A percentile compares a stretch with the other conserved stretches of the same genome.
phyloP scores from a whole-genome alignment of 768 basidiomycete species.

The Mrakia frigida region DNA sequence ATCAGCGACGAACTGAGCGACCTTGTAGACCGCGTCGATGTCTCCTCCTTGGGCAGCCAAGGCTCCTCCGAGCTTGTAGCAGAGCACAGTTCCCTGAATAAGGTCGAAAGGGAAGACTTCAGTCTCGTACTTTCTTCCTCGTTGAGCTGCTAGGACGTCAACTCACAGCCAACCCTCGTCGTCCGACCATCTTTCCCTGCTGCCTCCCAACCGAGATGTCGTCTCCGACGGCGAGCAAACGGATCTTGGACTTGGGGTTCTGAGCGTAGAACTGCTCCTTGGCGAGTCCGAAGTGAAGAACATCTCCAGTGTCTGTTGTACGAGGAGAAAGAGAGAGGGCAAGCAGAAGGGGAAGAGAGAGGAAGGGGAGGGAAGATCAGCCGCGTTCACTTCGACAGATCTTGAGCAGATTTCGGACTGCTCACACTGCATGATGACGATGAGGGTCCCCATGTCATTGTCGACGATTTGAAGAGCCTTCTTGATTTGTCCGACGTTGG shows the following conservation, averaged over 20 bases:
- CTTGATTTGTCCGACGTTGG: constrained; percentile 32
- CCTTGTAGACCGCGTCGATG: constrained; percentile 43
- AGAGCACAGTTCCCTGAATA: constrained; percentile 44
- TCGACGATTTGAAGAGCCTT: constrained; percentile 30
- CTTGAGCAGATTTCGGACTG: neutral
- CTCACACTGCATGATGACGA: constrained; percentile 38
- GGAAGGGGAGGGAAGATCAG: neutral
- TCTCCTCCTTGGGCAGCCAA: constrained; percentile 42
- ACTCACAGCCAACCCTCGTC: constrained; percentile 38
- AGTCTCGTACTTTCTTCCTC: neutral
- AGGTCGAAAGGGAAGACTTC: no score
- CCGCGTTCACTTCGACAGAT: no score
- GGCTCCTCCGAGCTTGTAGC: constrained; percentile 47
- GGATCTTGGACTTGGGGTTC: constrained; percentile 34
- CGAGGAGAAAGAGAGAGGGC: no score
- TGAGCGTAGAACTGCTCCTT: constrained; percentile 40
- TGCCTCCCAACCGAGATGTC: constrained; percentile 46
- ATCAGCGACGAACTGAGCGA: constrained; percentile 41
- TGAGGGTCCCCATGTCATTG: constrained; percentile 35
- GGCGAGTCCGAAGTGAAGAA: constrained; percentile 47
- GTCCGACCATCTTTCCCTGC: constrained; percentile 47
- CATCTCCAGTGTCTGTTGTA: constrained; percentile 43
- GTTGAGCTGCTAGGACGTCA: neutral
- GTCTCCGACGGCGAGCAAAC: constrained; percentile 45
- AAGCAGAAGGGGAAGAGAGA: no score